phyloP scores from a whole-genome alignment of 495 filamentous ascomycete genomes.

The Tirmania nivea region DNA sequence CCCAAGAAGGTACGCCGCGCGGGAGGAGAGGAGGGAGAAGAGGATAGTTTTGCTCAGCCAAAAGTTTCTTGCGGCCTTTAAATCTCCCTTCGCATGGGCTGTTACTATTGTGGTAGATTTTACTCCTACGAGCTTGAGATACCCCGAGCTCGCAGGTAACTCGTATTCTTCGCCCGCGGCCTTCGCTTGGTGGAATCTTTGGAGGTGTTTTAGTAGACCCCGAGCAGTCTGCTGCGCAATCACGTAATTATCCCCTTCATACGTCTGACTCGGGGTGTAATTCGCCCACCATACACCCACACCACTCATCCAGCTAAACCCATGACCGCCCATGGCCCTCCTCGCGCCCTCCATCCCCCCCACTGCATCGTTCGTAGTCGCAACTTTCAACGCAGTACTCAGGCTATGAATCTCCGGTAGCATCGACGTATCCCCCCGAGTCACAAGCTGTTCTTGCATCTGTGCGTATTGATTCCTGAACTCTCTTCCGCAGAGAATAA shows the following conservation, averaged over 20 bases:
- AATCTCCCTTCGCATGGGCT: conserved; percentile 6
- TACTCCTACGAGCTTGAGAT: background rate
- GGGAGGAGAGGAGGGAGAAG: conserved; percentile 7
- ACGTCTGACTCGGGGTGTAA: conserved; percentile 46
- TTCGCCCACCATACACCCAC: conserved; percentile 47
- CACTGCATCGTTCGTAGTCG: conserved; percentile 42
- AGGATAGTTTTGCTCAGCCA: conserved; percentile 12
- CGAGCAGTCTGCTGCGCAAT: conserved; percentile 56
- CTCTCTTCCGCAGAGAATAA: conserved; percentile 49
- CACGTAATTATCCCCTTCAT: conserved; percentile 53
- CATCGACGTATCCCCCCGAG: conserved; percentile 27
- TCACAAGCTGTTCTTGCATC: conserved; percentile 32
- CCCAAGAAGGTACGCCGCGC: background rate
- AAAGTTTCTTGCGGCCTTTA: conserved; percentile 5
- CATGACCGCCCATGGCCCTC: conserved; percentile 52
- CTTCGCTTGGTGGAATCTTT: too few species aligned
- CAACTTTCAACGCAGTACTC: conserved; percentile 49
- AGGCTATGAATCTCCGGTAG: conserved; percentile 53
- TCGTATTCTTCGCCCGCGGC: too few species aligned
- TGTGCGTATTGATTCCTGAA: conserved; percentile 42
- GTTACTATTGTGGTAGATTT: conserved; percentile 1
- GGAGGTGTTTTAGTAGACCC: conserved; percentile 26
- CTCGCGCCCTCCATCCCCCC: conserved; percentile 50
- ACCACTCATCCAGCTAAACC: conserved; percentile 46
- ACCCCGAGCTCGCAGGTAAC: too few species aligned